phyloP scores from a whole-genome alignment of 192 early-diverging fungal genomes.

The Umbelopsis ramanniana region DNA sequence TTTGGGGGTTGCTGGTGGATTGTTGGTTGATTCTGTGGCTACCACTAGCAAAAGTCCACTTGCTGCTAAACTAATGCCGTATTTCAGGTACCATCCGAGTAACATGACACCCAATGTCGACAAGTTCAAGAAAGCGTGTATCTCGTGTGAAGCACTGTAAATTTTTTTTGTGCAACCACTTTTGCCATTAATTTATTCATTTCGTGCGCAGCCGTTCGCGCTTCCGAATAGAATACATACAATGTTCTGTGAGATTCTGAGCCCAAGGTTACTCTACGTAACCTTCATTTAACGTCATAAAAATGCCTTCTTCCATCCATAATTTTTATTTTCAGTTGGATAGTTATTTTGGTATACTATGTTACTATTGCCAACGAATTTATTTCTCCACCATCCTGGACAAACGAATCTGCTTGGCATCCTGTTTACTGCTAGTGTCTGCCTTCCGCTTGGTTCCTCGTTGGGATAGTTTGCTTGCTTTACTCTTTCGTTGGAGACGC shows the following conservation, averaged over 20 bases:
- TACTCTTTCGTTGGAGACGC: not conserved
- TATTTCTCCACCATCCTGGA: conserved; percentile 6
- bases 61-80: not conserved
- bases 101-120: not conserved
- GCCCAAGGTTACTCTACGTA: no score
- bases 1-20: not conserved
- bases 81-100: not conserved
- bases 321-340: no score
- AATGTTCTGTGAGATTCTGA: no score
- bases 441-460: conserved; percentile 20
- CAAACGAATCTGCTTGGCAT: conserved; percentile 11
- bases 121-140: not conserved
- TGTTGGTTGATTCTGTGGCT: not conserved
- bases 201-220: no score
- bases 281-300: no score
- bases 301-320: no score
- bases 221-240: no score
- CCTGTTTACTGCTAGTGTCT: not conserved
- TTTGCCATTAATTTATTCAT: no score
- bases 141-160: no score
- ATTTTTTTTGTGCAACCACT: no score
- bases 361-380: not conserved
- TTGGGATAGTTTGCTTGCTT: not conserved
- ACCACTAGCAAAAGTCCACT: not conserved
- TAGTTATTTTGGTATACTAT: no score